Percentiles rank a stretch among this genome's conserved stretches.
These are phyloP conservation scores for Irpex lacteus DNA, from an alignment of 1,284 basidiomycete genomes.

Conservation along the genomic window DNA sequence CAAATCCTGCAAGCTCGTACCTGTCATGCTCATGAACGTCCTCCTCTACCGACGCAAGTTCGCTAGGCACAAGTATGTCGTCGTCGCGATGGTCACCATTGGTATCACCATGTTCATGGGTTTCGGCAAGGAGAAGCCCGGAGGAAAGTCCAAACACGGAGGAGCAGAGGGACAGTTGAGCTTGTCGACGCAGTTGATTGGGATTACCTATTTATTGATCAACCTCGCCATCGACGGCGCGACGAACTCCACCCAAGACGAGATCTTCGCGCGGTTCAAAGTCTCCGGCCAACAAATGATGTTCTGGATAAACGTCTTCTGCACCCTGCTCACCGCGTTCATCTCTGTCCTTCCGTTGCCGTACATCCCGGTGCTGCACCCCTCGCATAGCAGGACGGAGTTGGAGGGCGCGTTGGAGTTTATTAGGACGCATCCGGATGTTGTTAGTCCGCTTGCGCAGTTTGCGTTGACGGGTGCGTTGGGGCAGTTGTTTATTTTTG, in stretches of 20 bases:
- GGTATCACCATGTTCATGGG: constrained; percentile 98
- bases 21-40: constrained; percentile 95
- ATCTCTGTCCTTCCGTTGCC: constrained; percentile 72
- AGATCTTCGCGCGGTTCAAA: constrained; percentile 81
- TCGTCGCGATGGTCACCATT: constrained; percentile 87
- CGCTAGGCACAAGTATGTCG: constrained; percentile 91
- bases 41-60: constrained; percentile 87
- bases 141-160: constrained; percentile 35
- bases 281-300: constrained; percentile 98
- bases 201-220: constrained; percentile 73
- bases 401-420: constrained; percentile 73
- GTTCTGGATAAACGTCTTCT: constrained; percentile 94
- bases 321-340: constrained; percentile 64
- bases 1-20: constrained; percentile 98
- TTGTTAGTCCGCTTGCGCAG: constrained; percentile 76
- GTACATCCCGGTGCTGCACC: constrained; percentile 75
- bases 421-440: constrained; percentile 75
- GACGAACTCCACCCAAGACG: constrained; percentile 97
- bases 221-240: constrained; percentile 93
- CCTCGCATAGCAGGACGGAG: constrained; percentile 58
- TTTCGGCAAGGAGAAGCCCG: constrained; percentile 60
- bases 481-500: constrained; percentile 97
- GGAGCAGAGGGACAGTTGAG: constrained; percentile 27
- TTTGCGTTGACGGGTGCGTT: constrained; percentile 92
- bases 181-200: constrained; percentile 56